These are phyloP conservation scores for Ogataea haglerorum DNA, from an alignment of 805 yeast species.

Conservation along the genomic window DNA sequence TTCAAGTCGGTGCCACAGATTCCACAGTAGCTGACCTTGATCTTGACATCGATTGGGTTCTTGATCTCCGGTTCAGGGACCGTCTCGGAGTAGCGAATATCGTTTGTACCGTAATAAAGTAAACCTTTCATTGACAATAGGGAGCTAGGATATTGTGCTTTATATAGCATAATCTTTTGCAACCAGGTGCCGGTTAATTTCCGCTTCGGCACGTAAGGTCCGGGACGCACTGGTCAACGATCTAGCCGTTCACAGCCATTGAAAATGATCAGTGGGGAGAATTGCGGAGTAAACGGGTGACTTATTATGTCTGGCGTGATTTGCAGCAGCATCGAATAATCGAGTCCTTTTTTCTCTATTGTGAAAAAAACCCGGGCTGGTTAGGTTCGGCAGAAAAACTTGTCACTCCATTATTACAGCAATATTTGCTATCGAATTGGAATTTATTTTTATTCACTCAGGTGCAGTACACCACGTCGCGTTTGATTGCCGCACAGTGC, in stretches of 20 bases:
- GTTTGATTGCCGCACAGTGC: background rate
- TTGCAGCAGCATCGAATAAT: background rate
- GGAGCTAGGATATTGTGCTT: slow-evolving; percentile 16
- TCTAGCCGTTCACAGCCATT: background rate
- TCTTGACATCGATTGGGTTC: slow-evolving; percentile 38
- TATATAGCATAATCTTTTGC: background rate
- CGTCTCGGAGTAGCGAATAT: slow-evolving; percentile 19
- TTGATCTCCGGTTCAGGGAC: slow-evolving; percentile 35
- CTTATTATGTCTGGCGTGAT: background rate
- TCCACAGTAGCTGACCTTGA: slow-evolving; percentile 49
- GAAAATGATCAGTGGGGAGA: background rate
- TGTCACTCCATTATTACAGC: background rate
- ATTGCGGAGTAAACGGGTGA: background rate
- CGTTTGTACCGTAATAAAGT: slow-evolving; percentile 21
- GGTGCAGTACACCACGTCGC: background rate
- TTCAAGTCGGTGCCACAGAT: slow-evolving; percentile 59
- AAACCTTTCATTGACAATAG: slow-evolving; percentile 21
- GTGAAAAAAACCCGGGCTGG: background rate
- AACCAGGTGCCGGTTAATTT: background rate
- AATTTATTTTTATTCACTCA: background rate
- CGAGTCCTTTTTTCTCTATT: background rate
- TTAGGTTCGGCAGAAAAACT: background rate
- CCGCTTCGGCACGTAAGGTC: background rate
- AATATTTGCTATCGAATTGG: background rate
- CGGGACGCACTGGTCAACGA: background rate